These are phyloP conservation scores for Macaranga tanarius DNA, from an alignment of 441 rosid genomes.

Conservation along the genomic window DNA sequence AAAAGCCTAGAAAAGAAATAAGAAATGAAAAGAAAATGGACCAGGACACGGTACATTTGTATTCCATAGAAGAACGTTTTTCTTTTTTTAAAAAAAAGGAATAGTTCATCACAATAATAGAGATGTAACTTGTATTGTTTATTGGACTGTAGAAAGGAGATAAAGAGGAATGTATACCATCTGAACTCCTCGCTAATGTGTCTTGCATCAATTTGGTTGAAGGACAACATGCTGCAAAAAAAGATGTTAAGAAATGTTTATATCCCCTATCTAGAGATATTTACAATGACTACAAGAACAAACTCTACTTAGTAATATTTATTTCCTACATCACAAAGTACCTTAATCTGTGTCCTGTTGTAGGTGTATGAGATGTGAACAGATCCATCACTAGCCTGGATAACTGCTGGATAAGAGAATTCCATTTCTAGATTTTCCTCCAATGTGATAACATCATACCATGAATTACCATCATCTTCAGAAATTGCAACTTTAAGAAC, in stretches of 20 bases:
- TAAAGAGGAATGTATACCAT: conserved; percentile 27
- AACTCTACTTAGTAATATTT: neutral
- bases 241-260: conserved; percentile 24
- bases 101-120: neutral
- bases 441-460: conserved; percentile 65
- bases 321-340: conserved; percentile 21
- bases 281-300: conserved; percentile 8
- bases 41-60: neutral
- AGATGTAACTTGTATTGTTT: neutral
- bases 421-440: conserved; percentile 67
- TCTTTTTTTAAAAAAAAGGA: neutral
- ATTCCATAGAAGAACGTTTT: neutral
- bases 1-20: neutral
- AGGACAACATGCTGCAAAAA: conserved; percentile 65
- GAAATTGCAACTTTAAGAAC: conserved; percentile 74
- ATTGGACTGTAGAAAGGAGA: neutral
- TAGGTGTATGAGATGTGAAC: conserved; percentile 83
- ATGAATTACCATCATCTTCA: conserved; percentile 73
- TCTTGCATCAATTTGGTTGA: conserved; percentile 36
- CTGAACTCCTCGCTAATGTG: neutral
- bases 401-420: conserved; percentile 86
- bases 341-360: conserved; percentile 87
- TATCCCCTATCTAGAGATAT: conserved; percentile 4
- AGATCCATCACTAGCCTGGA: conserved; percentile 63
- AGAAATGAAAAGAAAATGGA: neutral